Conservation (phyloP, 345 rosid genomes). For the Eucalyptus camaldulensis region DNA sequence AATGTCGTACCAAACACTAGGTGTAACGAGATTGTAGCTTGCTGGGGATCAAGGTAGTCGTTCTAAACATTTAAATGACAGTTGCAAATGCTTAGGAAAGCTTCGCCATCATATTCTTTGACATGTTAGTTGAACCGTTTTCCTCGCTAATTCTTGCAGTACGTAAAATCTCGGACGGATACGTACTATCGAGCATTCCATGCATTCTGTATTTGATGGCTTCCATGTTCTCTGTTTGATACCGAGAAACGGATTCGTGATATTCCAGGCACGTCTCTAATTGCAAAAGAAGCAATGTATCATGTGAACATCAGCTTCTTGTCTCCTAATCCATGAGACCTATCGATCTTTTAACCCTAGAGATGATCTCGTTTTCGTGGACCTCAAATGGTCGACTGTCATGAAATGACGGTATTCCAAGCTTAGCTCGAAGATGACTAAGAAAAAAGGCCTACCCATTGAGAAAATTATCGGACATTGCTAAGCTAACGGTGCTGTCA, state of each 20-base stretch:
- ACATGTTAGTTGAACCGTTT: background rate
- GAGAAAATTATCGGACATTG: background rate
- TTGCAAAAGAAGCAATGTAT: background rate
- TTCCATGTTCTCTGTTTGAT: background rate
- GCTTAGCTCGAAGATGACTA: background rate
- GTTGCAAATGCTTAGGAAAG: background rate
- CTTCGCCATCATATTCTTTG: background rate
- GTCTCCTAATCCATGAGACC: background rate
- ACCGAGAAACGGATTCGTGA: background rate
- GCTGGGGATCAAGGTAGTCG: background rate
- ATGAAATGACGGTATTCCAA: background rate
- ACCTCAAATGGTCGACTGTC: background rate
- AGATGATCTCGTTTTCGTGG: background rate
- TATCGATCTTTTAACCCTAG: background rate
- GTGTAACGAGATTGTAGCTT: background rate
- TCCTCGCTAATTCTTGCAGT: background rate
- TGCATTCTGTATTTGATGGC: background rate
- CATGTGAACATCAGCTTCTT: background rate
- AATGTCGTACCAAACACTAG: conserved; percentile 10
- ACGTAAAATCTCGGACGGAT: background rate
- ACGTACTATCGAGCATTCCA: background rate
- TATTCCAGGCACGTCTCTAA: background rate
- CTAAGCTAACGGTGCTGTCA: no score
- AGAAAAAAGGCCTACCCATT: background rate
- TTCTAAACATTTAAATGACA: background rate